phyloP scores from a whole-genome alignment of 2,329 filamentous ascomycete genomes.

The Cephalotrichum gorgonifer region DNA sequence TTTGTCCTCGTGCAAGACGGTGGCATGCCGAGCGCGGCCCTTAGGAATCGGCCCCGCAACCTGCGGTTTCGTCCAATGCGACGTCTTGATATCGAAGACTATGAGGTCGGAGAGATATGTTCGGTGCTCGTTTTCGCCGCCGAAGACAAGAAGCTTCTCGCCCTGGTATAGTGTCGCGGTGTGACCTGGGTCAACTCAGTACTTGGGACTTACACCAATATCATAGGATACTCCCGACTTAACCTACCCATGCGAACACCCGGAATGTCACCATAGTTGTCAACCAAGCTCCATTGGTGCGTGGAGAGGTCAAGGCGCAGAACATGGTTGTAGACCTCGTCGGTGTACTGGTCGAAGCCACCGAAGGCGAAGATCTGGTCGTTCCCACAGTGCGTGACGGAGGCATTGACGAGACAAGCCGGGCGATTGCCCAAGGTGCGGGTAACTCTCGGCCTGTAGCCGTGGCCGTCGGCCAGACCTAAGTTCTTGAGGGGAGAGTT shows the following conservation, averaged over 20 bases:
- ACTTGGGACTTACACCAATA: background rate
- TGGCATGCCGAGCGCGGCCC: constrained; percentile 84
- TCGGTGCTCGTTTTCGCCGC: constrained; percentile 94
- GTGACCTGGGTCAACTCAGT: constrained; percentile 51
- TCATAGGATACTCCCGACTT: background rate
- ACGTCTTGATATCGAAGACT: constrained; percentile 87
- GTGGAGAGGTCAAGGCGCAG: constrained; percentile 77
- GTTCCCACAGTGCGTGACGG: constrained; percentile 96
- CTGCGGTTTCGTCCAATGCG: constrained; percentile 89
- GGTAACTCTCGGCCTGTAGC: constrained; percentile 75
- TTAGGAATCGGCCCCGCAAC: constrained; percentile 77
- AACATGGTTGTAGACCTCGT: constrained; percentile 98
- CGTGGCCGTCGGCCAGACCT: constrained; percentile 61
- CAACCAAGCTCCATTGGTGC: constrained; percentile 88
- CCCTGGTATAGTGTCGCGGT: constrained; percentile 90
- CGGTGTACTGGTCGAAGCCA: constrained; percentile 96
- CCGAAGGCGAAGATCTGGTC: constrained; percentile 98
- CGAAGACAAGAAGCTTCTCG: constrained; percentile 92
- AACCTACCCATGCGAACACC: constrained; percentile 85
- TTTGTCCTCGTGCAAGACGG: constrained; percentile 92
- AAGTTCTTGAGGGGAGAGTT: constrained; percentile 66
- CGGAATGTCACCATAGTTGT: constrained; percentile 97
- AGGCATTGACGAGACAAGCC: constrained; percentile 93
- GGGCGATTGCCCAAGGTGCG: constrained; percentile 72
- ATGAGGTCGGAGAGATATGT: constrained; percentile 94